Base-by-base conservation (phyloP, 2,329 filamentous ascomycete genomes). In the Ophiognomonia clavigignenti-juglandacearum region DNA sequence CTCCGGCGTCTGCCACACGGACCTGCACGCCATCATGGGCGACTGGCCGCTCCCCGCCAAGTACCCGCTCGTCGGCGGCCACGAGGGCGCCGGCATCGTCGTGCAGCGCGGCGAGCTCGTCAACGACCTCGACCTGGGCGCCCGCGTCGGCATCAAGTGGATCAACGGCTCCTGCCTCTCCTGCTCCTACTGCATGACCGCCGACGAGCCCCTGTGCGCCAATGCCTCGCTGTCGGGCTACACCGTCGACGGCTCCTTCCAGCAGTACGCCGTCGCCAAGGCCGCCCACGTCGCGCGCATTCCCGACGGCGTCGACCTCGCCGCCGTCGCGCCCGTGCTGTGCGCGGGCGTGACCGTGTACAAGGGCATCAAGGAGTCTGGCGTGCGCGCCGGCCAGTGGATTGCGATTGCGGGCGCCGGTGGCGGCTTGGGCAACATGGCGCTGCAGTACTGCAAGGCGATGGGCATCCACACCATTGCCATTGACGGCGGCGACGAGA, bases 1-100 rank as follows among this genome's bases (percentile, higher is more conserved):
- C 68, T 89, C 87, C 0, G 82, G 80, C 32, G 83, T 77, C 23
- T 73, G 76, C 46, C 82, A 95, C 74, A 93, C 89, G 32, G 88
- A 95, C 66, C 75, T 77, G 39, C 76, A 80, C 65, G 88, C 88
- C 59, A 78, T 92, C 68, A 86, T 88, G 53, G 90, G 89, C 46
- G 89, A 96, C 72, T 96, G 90, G 89, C 89, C 90, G 43, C 69
- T 95, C 44, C 66, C 74, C n/a, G 79, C 78, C 61, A 95, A 95
- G 73, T 72, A 91, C 54, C 89, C 89, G 32, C 78, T 96, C 9
- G 85, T 96, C 47, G 90, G 91, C 62, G 89, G 89, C 45, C 85
- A 85, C 68, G 80, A 85, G 63, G 81, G 91, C 32, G 81, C 95
- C 22, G 90, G 88, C 56, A 85, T 96, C 54, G 88, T 95, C 52